phyloP scores from a whole-genome alignment of 441 rosid genomes.

The Arabidopsis lyrata region DNA sequence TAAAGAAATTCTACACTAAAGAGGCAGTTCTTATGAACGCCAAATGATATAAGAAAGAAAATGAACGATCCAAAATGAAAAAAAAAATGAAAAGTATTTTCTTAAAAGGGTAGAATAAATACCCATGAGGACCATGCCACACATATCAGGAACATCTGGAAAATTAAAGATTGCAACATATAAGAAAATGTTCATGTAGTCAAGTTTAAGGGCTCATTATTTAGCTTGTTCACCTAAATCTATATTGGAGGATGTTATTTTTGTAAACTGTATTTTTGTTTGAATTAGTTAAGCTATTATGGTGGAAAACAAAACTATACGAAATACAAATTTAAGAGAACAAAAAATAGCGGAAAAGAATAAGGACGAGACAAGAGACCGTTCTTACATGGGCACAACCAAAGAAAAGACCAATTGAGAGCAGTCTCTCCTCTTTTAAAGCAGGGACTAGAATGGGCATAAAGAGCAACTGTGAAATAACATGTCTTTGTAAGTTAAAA shows the following conservation, averaged over 20 bases:
- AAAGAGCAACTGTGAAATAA: constrained; percentile 64
- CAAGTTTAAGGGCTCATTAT: not conserved
- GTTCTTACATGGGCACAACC: constrained; percentile 70
- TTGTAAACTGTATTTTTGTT: not conserved
- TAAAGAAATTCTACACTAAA: not conserved
- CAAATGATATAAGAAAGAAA: not conserved
- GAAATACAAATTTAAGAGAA: too few relatives aligned
- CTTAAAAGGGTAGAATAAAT: constrained; percentile 38
- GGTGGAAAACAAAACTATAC: too few relatives aligned
- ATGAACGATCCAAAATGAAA: not conserved
- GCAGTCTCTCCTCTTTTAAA: constrained; percentile 79
- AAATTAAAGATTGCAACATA: constrained; percentile 27
- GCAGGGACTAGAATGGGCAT: constrained; percentile 77
- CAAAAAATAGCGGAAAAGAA: not conserved
- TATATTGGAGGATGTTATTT: not conserved
- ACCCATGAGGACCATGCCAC: constrained; percentile 92
- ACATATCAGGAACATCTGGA: constrained; percentile 81
- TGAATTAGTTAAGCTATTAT: not conserved
- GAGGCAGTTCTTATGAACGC: not conserved
- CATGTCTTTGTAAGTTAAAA: constrained; percentile 28
- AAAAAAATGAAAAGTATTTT: not conserved
- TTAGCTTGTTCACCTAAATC: not conserved
- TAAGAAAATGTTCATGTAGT: not conserved
- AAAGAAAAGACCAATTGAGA: constrained; percentile 79
- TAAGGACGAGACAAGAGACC: not conserved